phyloP scores from a whole-genome alignment of 352 stramenopile species.

The Pythium diclinum region DNA sequence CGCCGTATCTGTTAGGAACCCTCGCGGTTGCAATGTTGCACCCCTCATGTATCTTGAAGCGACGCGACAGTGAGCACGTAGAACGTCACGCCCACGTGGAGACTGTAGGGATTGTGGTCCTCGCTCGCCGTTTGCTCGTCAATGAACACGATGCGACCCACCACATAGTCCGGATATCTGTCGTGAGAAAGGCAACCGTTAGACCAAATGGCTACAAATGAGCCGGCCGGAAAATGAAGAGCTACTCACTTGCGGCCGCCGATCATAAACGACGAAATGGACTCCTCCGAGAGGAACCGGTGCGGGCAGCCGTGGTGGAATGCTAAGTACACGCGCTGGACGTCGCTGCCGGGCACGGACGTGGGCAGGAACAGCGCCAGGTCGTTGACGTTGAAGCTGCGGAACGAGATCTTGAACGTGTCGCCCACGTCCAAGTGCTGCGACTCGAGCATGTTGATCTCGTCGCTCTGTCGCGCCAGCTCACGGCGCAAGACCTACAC shows the following conservation, averaged over 20 bases:
- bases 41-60: conserved; percentile 69
- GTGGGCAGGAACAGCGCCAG: conserved; percentile 82
- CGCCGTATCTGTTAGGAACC: neutral
- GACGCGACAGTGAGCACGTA: conserved; percentile 84
- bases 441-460: conserved; percentile 58
- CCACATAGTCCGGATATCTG: conserved; percentile 87
- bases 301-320: conserved; percentile 86
- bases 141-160: conserved; percentile 85
- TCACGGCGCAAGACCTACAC: conserved; percentile 48
- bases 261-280: conserved; percentile 85
- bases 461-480: conserved; percentile 52
- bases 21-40: neutral
- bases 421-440: conserved; percentile 50
- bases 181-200: neutral
- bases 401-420: conserved; percentile 87
- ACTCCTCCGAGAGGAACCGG: conserved; percentile 85
- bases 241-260: conserved; percentile 63
- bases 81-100: conserved; percentile 79
- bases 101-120: conserved; percentile 72
- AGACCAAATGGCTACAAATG: neutral
- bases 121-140: conserved; percentile 84
- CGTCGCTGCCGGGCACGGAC: conserved; percentile 70
- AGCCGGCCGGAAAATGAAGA: neutral
- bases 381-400: conserved; percentile 78
- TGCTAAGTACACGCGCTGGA: conserved; percentile 78